A percentile compares a stretch with the other conserved stretches of the same genome.
phyloP scores from a whole-genome alignment of 2,329 filamentous ascomycete species.

The Chaetothyriales sp. region DNA sequence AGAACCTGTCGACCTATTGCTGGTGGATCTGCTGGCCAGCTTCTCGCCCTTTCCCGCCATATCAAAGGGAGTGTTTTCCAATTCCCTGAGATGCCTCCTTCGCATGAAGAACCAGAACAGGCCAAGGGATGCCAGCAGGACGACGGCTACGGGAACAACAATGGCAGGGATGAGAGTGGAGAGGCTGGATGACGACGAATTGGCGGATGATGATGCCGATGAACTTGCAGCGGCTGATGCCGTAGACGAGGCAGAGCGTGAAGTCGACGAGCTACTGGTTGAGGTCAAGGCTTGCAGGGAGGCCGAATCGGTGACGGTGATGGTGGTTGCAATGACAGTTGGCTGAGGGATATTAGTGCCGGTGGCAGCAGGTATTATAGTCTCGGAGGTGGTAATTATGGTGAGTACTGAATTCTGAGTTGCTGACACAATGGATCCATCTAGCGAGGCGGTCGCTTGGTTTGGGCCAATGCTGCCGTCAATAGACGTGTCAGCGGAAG shows the following conservation, averaged over 20 bases:
- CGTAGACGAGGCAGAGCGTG: slow-evolving; percentile 28
- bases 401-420: not conserved
- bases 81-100: slow-evolving; percentile 12
- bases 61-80: slow-evolving; percentile 16
- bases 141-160: slow-evolving; percentile 14
- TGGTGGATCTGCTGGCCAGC: slow-evolving; percentile 14
- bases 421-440: not conserved
- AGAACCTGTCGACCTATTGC: slow-evolving; percentile 11
- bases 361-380: slow-evolving; percentile 10
- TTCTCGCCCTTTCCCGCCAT: slow-evolving; percentile 17
- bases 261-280: slow-evolving; percentile 11
- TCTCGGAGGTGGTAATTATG: slow-evolving; percentile 8
- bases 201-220: slow-evolving; percentile 24
- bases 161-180: slow-evolving; percentile 16
- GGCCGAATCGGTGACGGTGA: slow-evolving; percentile 9
- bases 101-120: slow-evolving; percentile 18
- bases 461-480: not conserved
- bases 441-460: not conserved
- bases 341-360: slow-evolving; percentile 6
- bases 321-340: slow-evolving; percentile 5
- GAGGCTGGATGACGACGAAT: slow-evolving; percentile 20
- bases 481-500: not conserved
- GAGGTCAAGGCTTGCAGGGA: not conserved
- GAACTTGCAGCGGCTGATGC: slow-evolving; percentile 25
- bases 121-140: slow-evolving; percentile 14